Percentiles rank a stretch among this genome's conserved stretches.
phyloP scores from a whole-genome alignment of 148 eudicot genomes.

The Polygonum maritimum region DNA sequence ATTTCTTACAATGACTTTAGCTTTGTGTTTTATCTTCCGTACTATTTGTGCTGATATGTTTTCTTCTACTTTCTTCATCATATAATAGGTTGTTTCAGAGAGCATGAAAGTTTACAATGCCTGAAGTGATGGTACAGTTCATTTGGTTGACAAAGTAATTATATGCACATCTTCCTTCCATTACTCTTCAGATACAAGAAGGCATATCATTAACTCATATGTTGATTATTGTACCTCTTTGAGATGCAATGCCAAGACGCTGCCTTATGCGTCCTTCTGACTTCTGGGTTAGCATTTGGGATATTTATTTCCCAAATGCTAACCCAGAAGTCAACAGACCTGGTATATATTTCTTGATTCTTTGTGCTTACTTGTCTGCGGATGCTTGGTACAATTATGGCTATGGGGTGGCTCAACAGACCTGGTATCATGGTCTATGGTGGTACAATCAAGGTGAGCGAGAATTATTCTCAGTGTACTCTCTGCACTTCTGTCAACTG shows the following conservation, averaged over 20 bases:
- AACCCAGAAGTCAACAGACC: no score
- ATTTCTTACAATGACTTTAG: not conserved
- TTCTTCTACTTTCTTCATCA: not conserved
- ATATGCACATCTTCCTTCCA: not conserved
- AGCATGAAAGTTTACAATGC: constrained; percentile 83
- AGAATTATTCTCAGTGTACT: not conserved
- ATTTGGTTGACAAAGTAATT: constrained; percentile 89
- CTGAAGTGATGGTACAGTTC: constrained; percentile 79
- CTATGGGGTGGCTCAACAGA: constrained; percentile 93
- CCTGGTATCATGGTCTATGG: constrained; percentile 96
- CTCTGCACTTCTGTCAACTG: not conserved
- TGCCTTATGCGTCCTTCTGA: no score
- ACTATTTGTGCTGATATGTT: not conserved
- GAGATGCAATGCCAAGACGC: no score
- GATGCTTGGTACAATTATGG: constrained; percentile 99
- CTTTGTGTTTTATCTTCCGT: not conserved
- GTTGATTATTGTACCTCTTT: constrained; percentile 49
- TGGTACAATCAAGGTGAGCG: constrained; percentile 86
- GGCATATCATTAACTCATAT: not conserved
- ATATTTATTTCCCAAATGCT: no score
- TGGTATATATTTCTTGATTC: no score
- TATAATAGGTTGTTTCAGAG: constrained; percentile 79
- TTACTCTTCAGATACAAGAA: not conserved
- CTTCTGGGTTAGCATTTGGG: no score
- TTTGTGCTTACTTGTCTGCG: constrained; percentile 14